A percentile compares a stretch with the other conserved stretches of the same genome.
Evolutionary conservation across 148 eudicot genomes (phyloP).

Genomic region (Chenopodium suecicum): DNA sequence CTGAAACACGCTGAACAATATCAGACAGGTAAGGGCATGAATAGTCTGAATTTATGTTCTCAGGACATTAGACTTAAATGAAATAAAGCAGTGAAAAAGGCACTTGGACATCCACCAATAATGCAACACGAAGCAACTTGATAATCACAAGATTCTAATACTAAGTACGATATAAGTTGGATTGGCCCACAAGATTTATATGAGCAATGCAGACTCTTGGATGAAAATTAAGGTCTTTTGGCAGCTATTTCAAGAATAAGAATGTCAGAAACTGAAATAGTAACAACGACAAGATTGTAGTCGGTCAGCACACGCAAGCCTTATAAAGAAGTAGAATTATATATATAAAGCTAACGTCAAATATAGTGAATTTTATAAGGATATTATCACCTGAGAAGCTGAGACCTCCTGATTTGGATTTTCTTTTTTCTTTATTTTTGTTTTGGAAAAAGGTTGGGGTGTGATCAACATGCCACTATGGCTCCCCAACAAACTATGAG

Average conservation of each 20-base stretch:
- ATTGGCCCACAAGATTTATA: not conserved
- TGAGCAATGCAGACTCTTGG: too few relatives aligned
- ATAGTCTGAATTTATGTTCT: not conserved
- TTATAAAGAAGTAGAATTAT: too few relatives aligned
- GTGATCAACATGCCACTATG: not conserved
- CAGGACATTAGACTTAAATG: conserved; percentile 5
- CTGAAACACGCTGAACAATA: conserved; percentile 92
- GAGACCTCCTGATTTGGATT: too few relatives aligned
- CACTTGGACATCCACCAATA: not conserved
- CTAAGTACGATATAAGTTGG: not conserved
- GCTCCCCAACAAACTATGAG: not conserved
- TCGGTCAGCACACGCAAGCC: too few relatives aligned
- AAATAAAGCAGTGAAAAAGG: not conserved
- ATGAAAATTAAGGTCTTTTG: too few relatives aligned
- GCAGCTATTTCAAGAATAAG: too few relatives aligned
- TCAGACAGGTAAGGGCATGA: conserved; percentile 66
- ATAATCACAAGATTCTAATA: not conserved
- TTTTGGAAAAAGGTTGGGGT: not conserved
- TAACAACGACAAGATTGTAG: too few relatives aligned
- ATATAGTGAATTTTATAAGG: too few relatives aligned
- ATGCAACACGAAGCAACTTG: not conserved
- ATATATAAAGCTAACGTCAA: too few relatives aligned
- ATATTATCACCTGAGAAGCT: too few relatives aligned
- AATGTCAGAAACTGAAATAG: too few relatives aligned
- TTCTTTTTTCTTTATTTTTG: too few relatives aligned